Evolutionary conservation across 192 early-diverging fungal species (phyloP).

Genomic region (Ambispora gerdemannii): DNA sequence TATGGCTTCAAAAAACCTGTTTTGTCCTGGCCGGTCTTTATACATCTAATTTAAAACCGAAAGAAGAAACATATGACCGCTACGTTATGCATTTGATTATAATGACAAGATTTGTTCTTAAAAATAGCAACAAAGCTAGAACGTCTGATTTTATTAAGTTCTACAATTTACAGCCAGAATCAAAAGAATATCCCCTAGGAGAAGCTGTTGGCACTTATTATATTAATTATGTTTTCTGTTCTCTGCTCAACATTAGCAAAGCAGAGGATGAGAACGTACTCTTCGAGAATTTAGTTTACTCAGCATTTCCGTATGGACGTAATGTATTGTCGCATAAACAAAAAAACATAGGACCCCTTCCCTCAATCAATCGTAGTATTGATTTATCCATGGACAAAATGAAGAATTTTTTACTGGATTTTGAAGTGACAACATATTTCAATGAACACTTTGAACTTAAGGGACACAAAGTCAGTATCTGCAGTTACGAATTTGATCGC

Average conservation of each 20-base stretch:
- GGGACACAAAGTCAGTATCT: conserved; percentile 4
- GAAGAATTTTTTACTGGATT: not conserved
- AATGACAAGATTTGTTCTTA: conserved; percentile 15
- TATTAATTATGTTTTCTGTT: conserved; percentile 7
- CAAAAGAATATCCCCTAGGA: not conserved
- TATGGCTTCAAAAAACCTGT: not conserved
- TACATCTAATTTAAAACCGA: not conserved
- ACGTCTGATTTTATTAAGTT: conserved; percentile 15
- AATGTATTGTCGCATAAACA: conserved; percentile 8
- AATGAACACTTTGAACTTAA: not conserved
- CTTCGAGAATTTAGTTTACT: conserved; percentile 13
- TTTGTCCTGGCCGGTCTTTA: not conserved
- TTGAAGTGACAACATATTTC: not conserved
- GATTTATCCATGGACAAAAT: too few relatives aligned
- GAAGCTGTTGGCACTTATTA: conserved; percentile 5
- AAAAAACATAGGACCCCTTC: conserved; percentile 20
- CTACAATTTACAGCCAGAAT: conserved; percentile 17
- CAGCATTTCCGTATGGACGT: too few relatives aligned
- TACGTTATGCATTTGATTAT: conserved; percentile 10
- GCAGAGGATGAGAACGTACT: not conserved
- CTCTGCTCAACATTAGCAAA: not conserved
- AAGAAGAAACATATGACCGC: not conserved
- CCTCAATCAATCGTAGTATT: too few relatives aligned
- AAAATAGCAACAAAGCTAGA: not conserved
- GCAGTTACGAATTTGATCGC: not conserved